These are phyloP conservation scores for Xylaria sp. DNA, from an alignment of 2,329 filamentous ascomycete genomes.

Conservation along the genomic window DNA sequence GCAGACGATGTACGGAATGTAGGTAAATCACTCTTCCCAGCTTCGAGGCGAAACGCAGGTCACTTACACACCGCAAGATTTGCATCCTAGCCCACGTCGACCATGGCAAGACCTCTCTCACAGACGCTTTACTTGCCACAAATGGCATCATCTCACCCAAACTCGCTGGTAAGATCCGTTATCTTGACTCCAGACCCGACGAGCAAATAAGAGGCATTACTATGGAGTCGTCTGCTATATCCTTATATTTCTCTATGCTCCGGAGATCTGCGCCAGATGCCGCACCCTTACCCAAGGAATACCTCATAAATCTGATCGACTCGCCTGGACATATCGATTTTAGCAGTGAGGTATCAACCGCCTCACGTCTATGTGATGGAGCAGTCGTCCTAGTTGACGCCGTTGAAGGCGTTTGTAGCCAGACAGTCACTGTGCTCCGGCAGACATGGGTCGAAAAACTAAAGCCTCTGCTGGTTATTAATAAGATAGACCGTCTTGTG, in stretches of 20 bases:
- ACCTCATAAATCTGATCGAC: slow-evolving; percentile 96
- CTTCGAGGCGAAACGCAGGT: slow-evolving; percentile 36
- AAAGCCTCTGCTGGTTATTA: slow-evolving; percentile 92
- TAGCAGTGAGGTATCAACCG: slow-evolving; percentile 96
- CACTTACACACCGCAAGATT: slow-evolving; percentile 62
- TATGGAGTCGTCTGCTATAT: slow-evolving; percentile 99
- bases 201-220: slow-evolving; percentile 96
- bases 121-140: slow-evolving; percentile 93
- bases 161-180: slow-evolving; percentile 95
- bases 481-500: slow-evolving; percentile 95
- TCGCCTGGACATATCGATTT: slow-evolving; percentile 99
- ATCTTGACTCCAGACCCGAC: slow-evolving; percentile 93
- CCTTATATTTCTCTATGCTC: slow-evolving; percentile 91
- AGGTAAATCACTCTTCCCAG: slow-evolving; percentile 44
- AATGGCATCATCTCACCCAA: slow-evolving; percentile 99
- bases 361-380: slow-evolving; percentile 91
- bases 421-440: slow-evolving; percentile 94
- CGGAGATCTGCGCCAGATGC: slow-evolving; percentile 73
- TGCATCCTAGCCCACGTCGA: slow-evolving; percentile 97
- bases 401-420: slow-evolving; percentile 96
- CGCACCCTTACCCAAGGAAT: slow-evolving; percentile 78
- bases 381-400: slow-evolving; percentile 94
- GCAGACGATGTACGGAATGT: slow-evolving; percentile 93
- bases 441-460: slow-evolving; percentile 96
- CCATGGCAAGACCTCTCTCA: slow-evolving; percentile 97